Base-by-base conservation (phyloP, 805 yeast genomes). In the Kodamaea laetipori region DNA sequence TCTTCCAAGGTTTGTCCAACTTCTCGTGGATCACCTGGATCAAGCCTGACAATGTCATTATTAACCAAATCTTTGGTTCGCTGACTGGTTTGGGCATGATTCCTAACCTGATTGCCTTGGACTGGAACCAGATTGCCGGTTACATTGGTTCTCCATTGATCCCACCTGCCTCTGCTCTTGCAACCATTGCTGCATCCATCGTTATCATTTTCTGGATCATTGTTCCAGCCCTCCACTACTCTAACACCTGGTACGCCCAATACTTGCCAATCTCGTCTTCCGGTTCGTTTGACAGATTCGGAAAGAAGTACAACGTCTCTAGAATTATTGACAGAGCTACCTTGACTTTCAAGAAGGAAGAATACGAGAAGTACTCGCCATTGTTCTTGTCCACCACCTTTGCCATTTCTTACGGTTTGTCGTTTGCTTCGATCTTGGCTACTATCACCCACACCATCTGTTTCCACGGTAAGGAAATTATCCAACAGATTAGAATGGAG, bases 21-120 rank as follows among this genome's bases (percentile, higher is more conserved):
- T 81, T 85, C 54, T 76, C 82, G 4, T 81, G 83, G 72, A 76
- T 81, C 32, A 71, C 83, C 15, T 84, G 90, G 89, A 80, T 81
- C 37, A 71, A 57, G n/a, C 78, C 79, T n/a, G 61, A 78, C 33
- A 80, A 80, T 56, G 76, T 76, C 41, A 71, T 73, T n/a, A 73
- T 83, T 15, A 82, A 80, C 52, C 84, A 80, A 54, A 65, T 84
- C 12, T 83, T 84, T 51, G 92, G 92, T 38, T 68, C 77, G 5
- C 48, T 64, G 7, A 63, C 78, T 11, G 90, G 90, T 10, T 63
- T 83, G 46, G 89, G 87, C 15, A 55, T 81, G 57, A 60, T 81
- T 50, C 90, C 90, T 8, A 50, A 50, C 47, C 32, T 26, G 33
- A 58, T 82, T 35, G 78, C 85, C 12, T 81, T 84, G 54, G 88